Base-by-base conservation (phyloP, 1,139 yeast species). In the Pneumocystis canis region DNA sequence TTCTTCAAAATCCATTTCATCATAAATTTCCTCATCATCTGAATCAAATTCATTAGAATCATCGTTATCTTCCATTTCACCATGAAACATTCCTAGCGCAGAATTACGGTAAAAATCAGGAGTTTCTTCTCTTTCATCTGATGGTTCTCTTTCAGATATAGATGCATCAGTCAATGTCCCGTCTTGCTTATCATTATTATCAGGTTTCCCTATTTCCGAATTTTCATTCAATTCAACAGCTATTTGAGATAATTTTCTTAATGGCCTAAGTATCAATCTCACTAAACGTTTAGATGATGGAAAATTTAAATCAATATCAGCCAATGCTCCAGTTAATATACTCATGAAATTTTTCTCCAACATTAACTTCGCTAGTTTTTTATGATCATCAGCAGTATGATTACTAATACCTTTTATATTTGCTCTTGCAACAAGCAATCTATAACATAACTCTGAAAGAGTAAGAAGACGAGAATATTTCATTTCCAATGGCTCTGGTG, bases 31-130 rank as follows among this genome's bases (percentile, higher is more conserved):
- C 58, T 70, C 71, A 28, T 69, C 73, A 41, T 71, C 78, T 47
- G 73, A 75, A 41, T 75, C 77, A 16, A 64, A 65, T n/a, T 62
- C 63, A 14, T 63, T 65, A 39, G 65, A 62, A n/a, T 61, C 59
- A 20, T 66, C 68, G 14, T 63, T 60, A 62, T 87, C 95, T 40
- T 79, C 85, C 61, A 87, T 84, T 69, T 90, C 97, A 9, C 67
- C 66, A 40, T 65, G 64, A 71, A 87, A 90, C 96, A 90, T 89
- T 1, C 97, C 97, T 62, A 90, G 78, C 0, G 97, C 88, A 0
- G 97, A 89, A 71, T 90, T 89, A 62, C 85, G 79, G 73, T 89
- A 84, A 70, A 90, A 77, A 71, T 89, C 95, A 0, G 95, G 90
- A 0, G 89, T 82, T 63, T 87, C 95, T 61, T 87, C 94, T 61